Percentiles rank a stretch among this genome's conserved stretches.
These are phyloP conservation scores for Aphanomyces cochlioides DNA, from an alignment of 352 stramenopile genomes.

Conservation along the genomic window DNA sequence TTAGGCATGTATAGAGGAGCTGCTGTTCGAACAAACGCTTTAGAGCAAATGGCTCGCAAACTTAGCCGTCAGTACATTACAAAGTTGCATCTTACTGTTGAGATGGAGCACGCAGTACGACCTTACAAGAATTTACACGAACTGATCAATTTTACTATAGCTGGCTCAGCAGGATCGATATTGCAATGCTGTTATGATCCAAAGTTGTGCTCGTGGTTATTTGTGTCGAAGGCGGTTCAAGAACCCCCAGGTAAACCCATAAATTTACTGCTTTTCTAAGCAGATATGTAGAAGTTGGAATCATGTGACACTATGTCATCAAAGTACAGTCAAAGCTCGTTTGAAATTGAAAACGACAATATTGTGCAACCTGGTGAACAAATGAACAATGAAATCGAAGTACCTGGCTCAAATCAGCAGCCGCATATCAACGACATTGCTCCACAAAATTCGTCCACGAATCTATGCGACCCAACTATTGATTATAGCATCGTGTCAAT, in stretches of 20 bases:
- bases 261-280: neutral
- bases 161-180: too few relatives aligned
- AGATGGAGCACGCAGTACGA: slow-evolving; percentile 43
- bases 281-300: neutral
- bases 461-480: slow-evolving; percentile 43
- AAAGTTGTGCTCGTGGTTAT: neutral
- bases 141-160: neutral
- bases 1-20: slow-evolving; percentile 28
- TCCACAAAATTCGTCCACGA: slow-evolving; percentile 37
- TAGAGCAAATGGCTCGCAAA: slow-evolving; percentile 35
- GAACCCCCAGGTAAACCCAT: neutral
- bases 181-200: neutral
- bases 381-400: neutral
- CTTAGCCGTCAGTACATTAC: slow-evolving; percentile 66
- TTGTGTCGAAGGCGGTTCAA: slow-evolving; percentile 34
- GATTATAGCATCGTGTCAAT: neutral
- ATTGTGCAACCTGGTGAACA: neutral
- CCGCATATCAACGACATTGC: slow-evolving; percentile 40
- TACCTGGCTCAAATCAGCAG: neutral
- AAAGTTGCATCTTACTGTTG: slow-evolving; percentile 46
- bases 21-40: slow-evolving; percentile 32
- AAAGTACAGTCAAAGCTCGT: slow-evolving; percentile 3
- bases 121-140: neutral
- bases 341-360: neutral
- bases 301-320: neutral